Base-by-base conservation (phyloP, 2,329 filamentous ascomycete species). In the Sporothrix luriei region DNA sequence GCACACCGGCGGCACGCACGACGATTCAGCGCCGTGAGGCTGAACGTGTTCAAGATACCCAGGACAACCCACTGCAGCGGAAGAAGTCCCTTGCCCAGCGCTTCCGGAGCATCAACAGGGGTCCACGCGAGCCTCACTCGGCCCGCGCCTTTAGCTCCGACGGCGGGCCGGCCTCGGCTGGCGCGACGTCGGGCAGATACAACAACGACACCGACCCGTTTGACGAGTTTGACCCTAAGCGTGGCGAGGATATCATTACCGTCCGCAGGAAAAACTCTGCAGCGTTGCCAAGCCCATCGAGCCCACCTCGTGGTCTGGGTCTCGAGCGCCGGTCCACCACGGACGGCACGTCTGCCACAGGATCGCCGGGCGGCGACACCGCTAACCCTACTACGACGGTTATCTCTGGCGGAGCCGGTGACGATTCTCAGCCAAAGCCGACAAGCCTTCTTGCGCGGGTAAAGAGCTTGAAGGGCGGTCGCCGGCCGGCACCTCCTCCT, bases 1-100 rank as follows among this genome's bases (percentile, higher is more conserved):
- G 95, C 48, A 91, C 95, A 1, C 94, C 95, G 16, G 95, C 94
- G 38, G 91, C 94, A 38, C 88, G 89, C 74, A 87, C 89, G 9
- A 92, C 91, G 21, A 92, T 97, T 68, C 87, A 92, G 77, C 88
- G 90, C 71, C 88, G 88, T 65, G 87, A 94, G 75, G 90, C 86
- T 43, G 93, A 89, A 75, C 80, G 91, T 72, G 85, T 84, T 21
- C 86, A 90, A 59, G 85, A 86, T 70, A 74, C 77, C 38, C 77
- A 81, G 68, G 79, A 84, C 26, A 81, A 82, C 7, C 90, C 91
- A 5, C 80, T 99, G 54, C 88, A 90, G 74, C 89, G 95, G 71
- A 98, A 97, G 85, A 97, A 97, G 83, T 97, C 94, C 38, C 84
- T 99, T 71, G 95, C 93, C 2, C 93, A 97, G 78, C 91, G 94